Evolutionary conservation across 352 stramenopile genomes (phyloP).

Genomic region (Phytophthora colocasiae): DNA sequence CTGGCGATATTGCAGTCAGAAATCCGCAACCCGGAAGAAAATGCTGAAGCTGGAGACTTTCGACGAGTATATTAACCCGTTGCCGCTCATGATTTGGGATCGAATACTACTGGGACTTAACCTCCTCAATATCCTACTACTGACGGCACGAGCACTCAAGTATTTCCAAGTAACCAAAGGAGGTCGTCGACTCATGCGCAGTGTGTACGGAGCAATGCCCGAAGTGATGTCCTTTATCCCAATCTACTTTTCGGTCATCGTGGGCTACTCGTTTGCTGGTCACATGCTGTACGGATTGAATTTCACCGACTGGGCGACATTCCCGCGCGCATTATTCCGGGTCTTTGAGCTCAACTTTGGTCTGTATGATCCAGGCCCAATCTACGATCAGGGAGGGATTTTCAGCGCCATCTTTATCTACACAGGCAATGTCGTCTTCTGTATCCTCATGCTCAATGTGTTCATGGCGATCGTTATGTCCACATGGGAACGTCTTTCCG

Average conservation of each 20-base stretch:
- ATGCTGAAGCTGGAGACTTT: constrained; percentile 63
- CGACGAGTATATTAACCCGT: constrained; percentile 63
- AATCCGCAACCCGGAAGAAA: constrained; percentile 35
- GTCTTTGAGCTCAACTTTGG: constrained; percentile 83
- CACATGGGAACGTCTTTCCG: constrained; percentile 66
- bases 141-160: constrained; percentile 70
- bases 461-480: constrained; percentile 86
- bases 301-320: constrained; percentile 71
- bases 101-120: constrained; percentile 70
- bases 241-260: constrained; percentile 69
- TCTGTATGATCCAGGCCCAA: constrained; percentile 69
- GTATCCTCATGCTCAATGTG: constrained; percentile 81
- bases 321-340: constrained; percentile 62
- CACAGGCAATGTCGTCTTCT: constrained; percentile 71
- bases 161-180: constrained; percentile 80
- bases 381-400: constrained; percentile 70
- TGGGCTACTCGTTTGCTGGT: constrained; percentile 74
- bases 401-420: constrained; percentile 79
- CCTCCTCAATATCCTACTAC: constrained; percentile 68
- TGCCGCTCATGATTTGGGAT: constrained; percentile 62
- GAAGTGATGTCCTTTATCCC: constrained; percentile 74
- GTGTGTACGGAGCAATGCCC: constrained; percentile 78
- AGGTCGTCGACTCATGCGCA: constrained; percentile 65
- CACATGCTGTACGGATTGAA: constrained; percentile 77
- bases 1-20: constrained; percentile 68